These are phyloP conservation scores for Nothopassalora personata DNA, from an alignment of 2,329 filamentous ascomycete genomes.

Conservation along the genomic window DNA sequence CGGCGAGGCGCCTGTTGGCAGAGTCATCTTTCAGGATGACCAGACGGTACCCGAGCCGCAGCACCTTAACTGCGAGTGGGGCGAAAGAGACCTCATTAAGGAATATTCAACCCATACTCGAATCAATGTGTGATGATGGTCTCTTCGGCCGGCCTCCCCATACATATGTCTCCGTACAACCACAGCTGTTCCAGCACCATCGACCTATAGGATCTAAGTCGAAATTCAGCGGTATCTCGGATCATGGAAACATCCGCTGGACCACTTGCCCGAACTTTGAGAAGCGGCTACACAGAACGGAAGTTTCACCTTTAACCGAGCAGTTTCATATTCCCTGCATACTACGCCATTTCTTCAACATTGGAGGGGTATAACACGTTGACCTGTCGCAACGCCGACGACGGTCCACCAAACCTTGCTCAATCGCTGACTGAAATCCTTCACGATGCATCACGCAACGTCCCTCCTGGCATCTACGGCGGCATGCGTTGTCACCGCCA, in stretches of 20 bases:
- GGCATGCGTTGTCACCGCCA: neutral
- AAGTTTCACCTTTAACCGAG: neutral
- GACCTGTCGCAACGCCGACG: neutral
- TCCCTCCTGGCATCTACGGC: neutral
- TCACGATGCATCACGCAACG: neutral
- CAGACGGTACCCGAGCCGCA: constrained; percentile 17
- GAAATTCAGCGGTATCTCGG: neutral
- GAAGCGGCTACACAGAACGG: constrained; percentile 3
- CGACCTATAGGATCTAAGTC: constrained; percentile 34
- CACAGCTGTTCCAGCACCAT: constrained; percentile 46
- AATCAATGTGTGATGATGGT: constrained; percentile 33
- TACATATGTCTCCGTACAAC: constrained; percentile 40
- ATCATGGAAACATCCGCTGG: constrained; percentile 32
- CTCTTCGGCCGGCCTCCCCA: constrained; percentile 29
- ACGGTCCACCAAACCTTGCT: neutral
- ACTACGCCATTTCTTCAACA: too few relatives aligned
- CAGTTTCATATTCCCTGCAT: neutral
- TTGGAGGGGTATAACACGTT: neutral
- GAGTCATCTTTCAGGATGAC: constrained; percentile 16
- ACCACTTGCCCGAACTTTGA: constrained; percentile 39
- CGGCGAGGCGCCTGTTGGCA: constrained; percentile 8
- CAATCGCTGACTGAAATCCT: neutral
- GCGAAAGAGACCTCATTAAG: constrained; percentile 12
- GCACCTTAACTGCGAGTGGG: constrained; percentile 23
- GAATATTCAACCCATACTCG: constrained; percentile 37